Base-by-base conservation (phyloP, 2,329 filamentous ascomycete species). In the Ceratocystis diversiconidia region DNA sequence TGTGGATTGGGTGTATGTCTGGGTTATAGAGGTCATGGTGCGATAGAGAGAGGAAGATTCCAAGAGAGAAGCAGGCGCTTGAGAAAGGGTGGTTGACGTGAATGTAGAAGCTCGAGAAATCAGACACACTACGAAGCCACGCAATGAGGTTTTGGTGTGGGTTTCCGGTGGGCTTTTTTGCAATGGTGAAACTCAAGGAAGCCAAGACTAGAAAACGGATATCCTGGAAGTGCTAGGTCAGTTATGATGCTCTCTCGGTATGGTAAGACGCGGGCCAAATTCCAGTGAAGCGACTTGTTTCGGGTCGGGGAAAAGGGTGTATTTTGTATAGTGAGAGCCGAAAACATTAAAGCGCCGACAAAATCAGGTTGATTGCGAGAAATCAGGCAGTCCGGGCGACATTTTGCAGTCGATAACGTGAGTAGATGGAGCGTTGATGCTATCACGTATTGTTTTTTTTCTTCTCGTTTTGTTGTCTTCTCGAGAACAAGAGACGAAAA, bases 21-120 rank as follows among this genome's bases (percentile, higher is more conserved):
- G 89, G 73, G 92, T 87, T 79, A 92, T 81, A 76, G 89, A 88
- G 79, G 89, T 89, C 89, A 94, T 92, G 75, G 74, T 63, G 61
- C 63, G 25, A 25, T 15, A 10, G 43, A 25, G 30, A 57, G n/a
- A 55, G 10, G 48, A 52, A 59, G 46, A 12, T 22, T 17, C 28
- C 28, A 8, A 59, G 30, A 59, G 32, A 32, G 12, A 30, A 59
- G 55, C 28, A n/a, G 55, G 28, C 5, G 55, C 28, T 32, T 8
- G 32, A n/a, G 25, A 59, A 15, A 41, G 36, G 3, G 4, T 41
- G 28, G 15, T 5, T 28, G 25, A 19, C 28, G 7, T 19, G 55
- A 36, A 15, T 36, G 15, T 28, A 28, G 5, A 28, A 41, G 36
- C 12, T 28, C 15, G 7, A n/a, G 22, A 22, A 52, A 52, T 17